phyloP scores from a whole-genome alignment of 2,329 filamentous ascomycete genomes.

The Phyllosticta citriasiana region DNA sequence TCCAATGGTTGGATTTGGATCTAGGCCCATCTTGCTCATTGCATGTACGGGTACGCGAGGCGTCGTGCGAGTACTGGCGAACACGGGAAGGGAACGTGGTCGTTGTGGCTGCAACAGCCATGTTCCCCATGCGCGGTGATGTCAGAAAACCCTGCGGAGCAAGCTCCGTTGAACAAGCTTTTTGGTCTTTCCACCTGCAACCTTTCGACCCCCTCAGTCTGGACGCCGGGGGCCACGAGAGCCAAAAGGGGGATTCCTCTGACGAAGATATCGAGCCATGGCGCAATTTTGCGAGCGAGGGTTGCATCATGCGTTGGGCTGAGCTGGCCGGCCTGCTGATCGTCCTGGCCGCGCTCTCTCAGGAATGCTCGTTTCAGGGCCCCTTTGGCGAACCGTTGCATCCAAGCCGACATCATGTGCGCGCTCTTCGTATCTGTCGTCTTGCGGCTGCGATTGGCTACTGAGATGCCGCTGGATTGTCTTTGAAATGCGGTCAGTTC shows the following conservation, averaged over 20 bases:
- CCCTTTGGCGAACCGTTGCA: background rate
- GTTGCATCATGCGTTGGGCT: background rate
- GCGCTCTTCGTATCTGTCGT: background rate
- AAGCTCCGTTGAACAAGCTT: background rate
- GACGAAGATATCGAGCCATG: background rate
- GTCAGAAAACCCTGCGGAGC: background rate
- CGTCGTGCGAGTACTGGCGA: background rate
- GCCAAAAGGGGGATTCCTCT: background rate
- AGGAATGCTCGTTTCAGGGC: background rate
- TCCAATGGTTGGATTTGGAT: background rate
- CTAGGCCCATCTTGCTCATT: background rate
- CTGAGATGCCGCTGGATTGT: background rate
- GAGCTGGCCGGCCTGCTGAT: background rate
- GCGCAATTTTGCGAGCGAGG: background rate
- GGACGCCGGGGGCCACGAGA: background rate
- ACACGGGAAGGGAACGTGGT: background rate
- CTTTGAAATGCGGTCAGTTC: background rate
- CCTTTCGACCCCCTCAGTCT: background rate
- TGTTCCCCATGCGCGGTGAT: background rate
- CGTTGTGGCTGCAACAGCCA: background rate
- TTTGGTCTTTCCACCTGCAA: background rate
- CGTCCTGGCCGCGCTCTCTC: background rate
- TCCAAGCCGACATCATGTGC: background rate
- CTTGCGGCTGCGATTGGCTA: background rate
- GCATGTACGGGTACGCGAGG: background rate